Conservation (phyloP, 208 protist species). For the Angomonas deanei region DNA sequence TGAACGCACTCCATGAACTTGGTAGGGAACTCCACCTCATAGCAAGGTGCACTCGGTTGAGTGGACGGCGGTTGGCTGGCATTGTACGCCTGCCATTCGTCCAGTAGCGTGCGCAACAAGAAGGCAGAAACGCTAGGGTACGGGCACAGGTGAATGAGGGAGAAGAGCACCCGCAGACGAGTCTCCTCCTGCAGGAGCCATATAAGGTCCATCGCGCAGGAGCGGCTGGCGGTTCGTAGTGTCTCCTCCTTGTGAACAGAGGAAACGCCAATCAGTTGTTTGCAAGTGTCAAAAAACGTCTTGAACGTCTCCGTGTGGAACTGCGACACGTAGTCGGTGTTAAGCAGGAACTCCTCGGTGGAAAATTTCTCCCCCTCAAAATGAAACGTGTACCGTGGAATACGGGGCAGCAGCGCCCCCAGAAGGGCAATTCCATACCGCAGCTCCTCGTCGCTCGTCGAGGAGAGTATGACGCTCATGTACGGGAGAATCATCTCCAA, state of each 20-base stretch:
- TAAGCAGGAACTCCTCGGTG: background rate
- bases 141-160: slow-evolving; percentile 58
- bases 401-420: background rate
- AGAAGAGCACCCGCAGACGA: slow-evolving; percentile 41
- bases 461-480: background rate
- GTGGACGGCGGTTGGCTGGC: too few species aligned
- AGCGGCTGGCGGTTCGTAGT: background rate
- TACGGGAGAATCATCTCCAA: slow-evolving; percentile 4
- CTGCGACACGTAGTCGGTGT: background rate
- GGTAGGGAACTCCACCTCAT: slow-evolving; percentile 17
- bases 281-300: background rate
- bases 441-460: background rate
- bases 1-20: slow-evolving; percentile 24
- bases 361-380: background rate
- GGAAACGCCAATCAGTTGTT: background rate
- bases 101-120: slow-evolving; percentile 34
- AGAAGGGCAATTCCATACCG: background rate
- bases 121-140: slow-evolving; percentile 62
- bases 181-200: slow-evolving; percentile 19
- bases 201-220: background rate
- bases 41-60: too few species aligned
- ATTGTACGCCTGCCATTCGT: slow-evolving; percentile 35
- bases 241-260: background rate
- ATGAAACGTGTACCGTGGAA: background rate
- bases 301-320: background rate